phyloP scores from a whole-genome alignment of 768 basidiomycete species.

The Pulveroboletus ravenelii region DNA sequence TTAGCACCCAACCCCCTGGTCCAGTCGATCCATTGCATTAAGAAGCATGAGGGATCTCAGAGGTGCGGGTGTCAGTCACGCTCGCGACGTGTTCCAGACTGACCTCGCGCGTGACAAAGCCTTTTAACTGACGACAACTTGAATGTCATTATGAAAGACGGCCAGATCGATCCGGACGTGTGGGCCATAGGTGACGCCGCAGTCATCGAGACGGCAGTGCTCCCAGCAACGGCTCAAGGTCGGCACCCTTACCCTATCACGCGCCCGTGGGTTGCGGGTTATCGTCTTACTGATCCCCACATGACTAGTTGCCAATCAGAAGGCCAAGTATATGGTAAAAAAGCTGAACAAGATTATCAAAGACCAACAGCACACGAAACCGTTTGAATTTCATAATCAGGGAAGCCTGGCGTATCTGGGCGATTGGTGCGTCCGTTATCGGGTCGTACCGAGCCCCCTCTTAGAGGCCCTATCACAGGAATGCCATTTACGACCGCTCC shows the following conservation, averaged over 20 bases:
- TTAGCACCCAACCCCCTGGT: slow-evolving; percentile 79
- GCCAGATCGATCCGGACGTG: slow-evolving; percentile 57
- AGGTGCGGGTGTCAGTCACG: slow-evolving; percentile 33
- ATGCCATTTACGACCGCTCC: slow-evolving; percentile 72
- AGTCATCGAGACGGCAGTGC: slow-evolving; percentile 46
- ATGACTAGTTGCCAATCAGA: slow-evolving; percentile 65
- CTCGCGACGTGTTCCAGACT: slow-evolving; percentile 30
- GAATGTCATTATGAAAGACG: slow-evolving; percentile 54
- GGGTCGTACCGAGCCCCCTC: background rate
- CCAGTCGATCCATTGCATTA: slow-evolving; percentile 49
- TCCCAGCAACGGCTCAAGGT: slow-evolving; percentile 88
- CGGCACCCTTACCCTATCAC: slow-evolving; percentile 13
- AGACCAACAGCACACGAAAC: slow-evolving; percentile 40
- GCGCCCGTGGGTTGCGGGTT: slow-evolving; percentile 20
- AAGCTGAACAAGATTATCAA: slow-evolving; percentile 62
- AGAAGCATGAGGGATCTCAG: slow-evolving; percentile 57
- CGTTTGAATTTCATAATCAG: slow-evolving; percentile 67
- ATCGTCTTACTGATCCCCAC: slow-evolving; percentile 5
- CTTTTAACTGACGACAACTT: slow-evolving; percentile 53
- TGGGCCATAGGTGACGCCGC: slow-evolving; percentile 83
- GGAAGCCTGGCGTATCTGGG: slow-evolving; percentile 82
- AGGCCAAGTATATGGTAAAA: slow-evolving; percentile 63
- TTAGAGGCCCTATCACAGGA: slow-evolving; percentile 40
- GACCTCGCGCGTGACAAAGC: slow-evolving; percentile 23
- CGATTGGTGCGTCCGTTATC: slow-evolving; percentile 47